Evolutionary conservation across 2,329 filamentous ascomycete genomes (phyloP), one percentile per base, ranked within the genome.

Genomic region (Fusarium siculi): DNA sequence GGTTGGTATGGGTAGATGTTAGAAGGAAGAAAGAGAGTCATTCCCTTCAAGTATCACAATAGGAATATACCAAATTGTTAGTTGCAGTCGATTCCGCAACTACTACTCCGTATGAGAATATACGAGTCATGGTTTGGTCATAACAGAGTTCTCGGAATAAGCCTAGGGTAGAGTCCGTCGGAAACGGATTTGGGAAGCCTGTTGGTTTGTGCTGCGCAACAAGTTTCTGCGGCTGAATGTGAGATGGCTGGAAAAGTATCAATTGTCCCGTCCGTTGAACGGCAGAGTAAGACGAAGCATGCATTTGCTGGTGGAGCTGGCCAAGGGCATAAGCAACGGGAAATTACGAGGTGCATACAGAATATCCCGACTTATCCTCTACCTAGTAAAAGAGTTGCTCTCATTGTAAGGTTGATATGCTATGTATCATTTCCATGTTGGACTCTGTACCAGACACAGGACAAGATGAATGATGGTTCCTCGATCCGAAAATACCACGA

Each of bases 401-500:
- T 39, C 32, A 28, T 21, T 54, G 16, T n/a, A 57, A 28, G 43
- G 43, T 28, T 54, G 36, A 53, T 40, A 46, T 40, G 28, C 46
- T 49, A 30, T 49, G 46, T 23, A 18, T 8, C 16, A 49, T 52
- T 53, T 18, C 61, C 25, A 42, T 49, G 44, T 30, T 53, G 23
- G 32, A 53, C 53, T 37, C 5, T 56, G 21, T 25, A 53, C 11
- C 47, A 30, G 34, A 47, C 18, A 69, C 40, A 40, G 59, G 43
- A 61, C 28, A 23, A 53, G 28, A 61, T 23, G 42, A 42, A 23
- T 16, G n/a, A 46, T 42, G 34, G n/a, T 39, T 46, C 40, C 30
- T 42, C 36, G 55, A 43, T 63, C 70, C 56, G 47, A 71, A 70
- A 67, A 73, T 73, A 56, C 43, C 61, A 59, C 49, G 49, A 68